Conservation (phyloP, 768 basidiomycete species). For the Rhodocollybia butyracea region DNA sequence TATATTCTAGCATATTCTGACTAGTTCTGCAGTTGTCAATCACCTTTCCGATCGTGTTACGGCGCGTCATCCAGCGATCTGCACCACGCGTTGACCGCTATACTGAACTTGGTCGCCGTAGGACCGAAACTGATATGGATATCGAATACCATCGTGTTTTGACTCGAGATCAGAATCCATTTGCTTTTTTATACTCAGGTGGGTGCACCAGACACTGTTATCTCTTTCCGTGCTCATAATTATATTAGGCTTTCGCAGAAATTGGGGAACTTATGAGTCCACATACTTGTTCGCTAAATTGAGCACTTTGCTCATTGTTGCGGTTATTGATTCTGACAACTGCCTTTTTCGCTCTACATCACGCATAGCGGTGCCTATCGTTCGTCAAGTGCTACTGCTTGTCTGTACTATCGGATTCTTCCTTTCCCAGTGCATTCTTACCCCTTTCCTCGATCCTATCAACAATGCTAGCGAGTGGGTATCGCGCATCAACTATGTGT, state of each 20-base stretch:
- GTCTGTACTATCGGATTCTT: slow-evolving; percentile 58
- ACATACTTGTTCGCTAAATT: slow-evolving; percentile 70
- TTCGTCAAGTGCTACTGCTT: slow-evolving; percentile 61
- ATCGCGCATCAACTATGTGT: slow-evolving; percentile 66
- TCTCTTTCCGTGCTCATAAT: background rate
- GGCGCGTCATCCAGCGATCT: slow-evolving; percentile 49
- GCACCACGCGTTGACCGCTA: slow-evolving; percentile 64
- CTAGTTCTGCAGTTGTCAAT: slow-evolving; percentile 48
- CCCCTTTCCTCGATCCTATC: slow-evolving; percentile 67
- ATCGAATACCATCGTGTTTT: slow-evolving; percentile 69
- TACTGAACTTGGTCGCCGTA: slow-evolving; percentile 65
- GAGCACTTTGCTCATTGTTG: slow-evolving; percentile 59
- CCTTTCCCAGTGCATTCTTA: slow-evolving; percentile 52
- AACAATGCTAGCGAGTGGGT: slow-evolving; percentile 77
- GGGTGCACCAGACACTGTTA: slow-evolving; percentile 13
- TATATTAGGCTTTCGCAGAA: slow-evolving; percentile 58
- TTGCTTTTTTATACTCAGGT: slow-evolving; percentile 71
- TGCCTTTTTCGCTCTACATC: slow-evolving; percentile 63
- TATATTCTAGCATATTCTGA: background rate
- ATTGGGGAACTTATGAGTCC: slow-evolving; percentile 66
- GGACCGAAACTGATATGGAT: slow-evolving; percentile 57
- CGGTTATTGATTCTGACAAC: slow-evolving; percentile 67
- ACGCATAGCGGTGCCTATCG: slow-evolving; percentile 47
- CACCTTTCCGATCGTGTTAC: slow-evolving; percentile 68
- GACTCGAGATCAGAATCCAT: slow-evolving; percentile 60